Base-by-base conservation (phyloP, 805 yeast genomes). In the Saccharomycopsis sp. region DNA sequence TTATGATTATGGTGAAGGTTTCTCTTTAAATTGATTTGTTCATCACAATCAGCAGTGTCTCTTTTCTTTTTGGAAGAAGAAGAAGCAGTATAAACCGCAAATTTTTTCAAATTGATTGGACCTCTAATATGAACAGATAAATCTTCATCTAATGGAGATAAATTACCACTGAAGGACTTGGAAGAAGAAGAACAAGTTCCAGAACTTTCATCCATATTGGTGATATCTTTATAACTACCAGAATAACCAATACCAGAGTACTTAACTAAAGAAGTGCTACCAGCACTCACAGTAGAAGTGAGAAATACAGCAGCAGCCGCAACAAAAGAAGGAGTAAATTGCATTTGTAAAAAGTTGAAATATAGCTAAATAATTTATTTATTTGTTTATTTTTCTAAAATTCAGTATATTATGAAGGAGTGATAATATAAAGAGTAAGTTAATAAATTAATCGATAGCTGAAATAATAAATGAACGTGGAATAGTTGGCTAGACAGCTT, bases 41-140 rank as follows among this genome's bases (percentile, higher is more conserved):
- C 45, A 41, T 52, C 52, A 51, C 57, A 52, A 15, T 36, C 48
- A 3, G 25, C 9, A 41, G 49, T 52, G 4, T 67, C 74, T 52
- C 66, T 67, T 49, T 64, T 59, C 48, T 64, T 58, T 21, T 61
- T 46, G 31, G 67, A 52, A 31, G 66, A 52, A 13, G 69, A 51
- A 25, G 8, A 17, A 17, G 76, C 76, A 69, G 88, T 88, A 30
- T 39, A 39, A 41, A 85, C 96, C 61, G 88, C 96, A 57, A 92
- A 85, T 64, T 85, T 84, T 55, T 68, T 63, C 57, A 85, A 74
- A 57, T 74, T 70, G 51, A 85, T 55, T 28, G 95, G 95, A 53
- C 95, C 95, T 69, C 95, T 79, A 69, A 85, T 80, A 61, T 86
- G 95, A 44, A 86, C 77, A 28, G 94, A 78, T 46, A 85, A 64